Percentiles rank a stretch among this genome's conserved stretches.
phyloP scores from a whole-genome alignment of 345 rosid species.

The Salix purpurea region DNA sequence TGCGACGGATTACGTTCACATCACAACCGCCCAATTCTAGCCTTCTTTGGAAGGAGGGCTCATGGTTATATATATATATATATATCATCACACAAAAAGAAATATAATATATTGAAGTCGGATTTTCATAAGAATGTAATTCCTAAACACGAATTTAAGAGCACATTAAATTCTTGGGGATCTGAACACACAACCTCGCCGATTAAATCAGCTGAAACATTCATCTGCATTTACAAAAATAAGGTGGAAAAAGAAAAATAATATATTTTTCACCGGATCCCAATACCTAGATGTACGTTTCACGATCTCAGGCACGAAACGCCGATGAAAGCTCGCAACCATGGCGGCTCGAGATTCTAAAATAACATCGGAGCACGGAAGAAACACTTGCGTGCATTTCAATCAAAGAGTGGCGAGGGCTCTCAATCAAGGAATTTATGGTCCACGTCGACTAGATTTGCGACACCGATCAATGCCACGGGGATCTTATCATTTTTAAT shows the following conservation, averaged over 20 bases:
- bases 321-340: too few relatives aligned
- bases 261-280: too few relatives aligned
- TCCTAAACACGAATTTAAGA: background rate
- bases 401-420: background rate
- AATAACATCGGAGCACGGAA: background rate
- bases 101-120: background rate
- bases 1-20: slow-evolving; percentile 33
- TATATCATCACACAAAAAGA: background rate
- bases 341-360: background rate
- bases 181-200: background rate
- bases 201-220: background rate
- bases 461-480: background rate
- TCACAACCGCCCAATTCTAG: slow-evolving; percentile 28
- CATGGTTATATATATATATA: slow-evolving; percentile 24
- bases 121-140: background rate
- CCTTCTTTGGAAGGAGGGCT: slow-evolving; percentile 41
- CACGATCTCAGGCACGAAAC: too few relatives aligned
- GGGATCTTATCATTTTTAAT: background rate
- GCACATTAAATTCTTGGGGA: background rate
- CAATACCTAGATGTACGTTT: too few relatives aligned
- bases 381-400: background rate
- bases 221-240: too few relatives aligned
- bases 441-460: background rate
- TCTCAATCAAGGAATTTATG: background rate
- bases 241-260: too few relatives aligned